These are phyloP conservation scores for Hericium erinaceus DNA, from an alignment of 768 basidiomycete species.

Conservation along the genomic window DNA sequence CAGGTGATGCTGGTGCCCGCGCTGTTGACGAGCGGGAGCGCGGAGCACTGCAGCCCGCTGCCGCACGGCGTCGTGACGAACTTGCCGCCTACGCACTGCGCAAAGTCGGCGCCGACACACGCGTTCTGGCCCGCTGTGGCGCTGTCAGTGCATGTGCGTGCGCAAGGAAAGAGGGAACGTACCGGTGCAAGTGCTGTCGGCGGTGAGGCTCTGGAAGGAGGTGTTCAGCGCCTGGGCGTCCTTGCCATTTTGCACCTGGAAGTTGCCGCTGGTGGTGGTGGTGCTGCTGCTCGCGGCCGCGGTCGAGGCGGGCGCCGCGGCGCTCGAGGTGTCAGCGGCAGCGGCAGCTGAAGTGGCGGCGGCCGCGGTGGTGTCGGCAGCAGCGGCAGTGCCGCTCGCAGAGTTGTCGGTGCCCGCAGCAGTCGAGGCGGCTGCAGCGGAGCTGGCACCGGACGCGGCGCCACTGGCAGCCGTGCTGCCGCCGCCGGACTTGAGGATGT, in stretches of 20 bases:
- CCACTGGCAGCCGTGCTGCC: background rate
- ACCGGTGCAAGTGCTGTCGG: conserved; percentile 24
- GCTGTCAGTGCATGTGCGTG: background rate
- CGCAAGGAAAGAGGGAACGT: background rate
- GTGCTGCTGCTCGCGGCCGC: background rate
- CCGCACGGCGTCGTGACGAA: conserved; percentile 27
- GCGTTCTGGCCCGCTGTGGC: conserved; percentile 23
- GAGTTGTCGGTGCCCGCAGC: conserved; percentile 2
- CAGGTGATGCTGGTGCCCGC: conserved; percentile 31
- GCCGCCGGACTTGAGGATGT: conserved; percentile 29
- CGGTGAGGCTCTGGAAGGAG: conserved; percentile 23
- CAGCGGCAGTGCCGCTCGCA: background rate
- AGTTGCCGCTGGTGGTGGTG: background rate
- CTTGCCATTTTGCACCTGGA: conserved; percentile 23
- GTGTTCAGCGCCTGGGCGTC: conserved; percentile 30
- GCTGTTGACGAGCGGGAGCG: conserved; percentile 33
- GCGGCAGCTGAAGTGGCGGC: too few species aligned
- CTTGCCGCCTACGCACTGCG: conserved; percentile 29
- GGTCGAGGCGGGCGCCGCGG: background rate
- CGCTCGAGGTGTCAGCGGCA: background rate
- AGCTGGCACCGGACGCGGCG: background rate
- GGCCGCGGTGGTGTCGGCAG: background rate
- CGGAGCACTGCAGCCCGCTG: conserved; percentile 24
- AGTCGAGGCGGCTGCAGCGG: background rate
- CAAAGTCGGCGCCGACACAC: conserved; percentile 29